These are phyloP conservation scores for Citeromyces nyonsensis DNA, from an alignment of 805 yeast species.

Conservation along the genomic window DNA sequence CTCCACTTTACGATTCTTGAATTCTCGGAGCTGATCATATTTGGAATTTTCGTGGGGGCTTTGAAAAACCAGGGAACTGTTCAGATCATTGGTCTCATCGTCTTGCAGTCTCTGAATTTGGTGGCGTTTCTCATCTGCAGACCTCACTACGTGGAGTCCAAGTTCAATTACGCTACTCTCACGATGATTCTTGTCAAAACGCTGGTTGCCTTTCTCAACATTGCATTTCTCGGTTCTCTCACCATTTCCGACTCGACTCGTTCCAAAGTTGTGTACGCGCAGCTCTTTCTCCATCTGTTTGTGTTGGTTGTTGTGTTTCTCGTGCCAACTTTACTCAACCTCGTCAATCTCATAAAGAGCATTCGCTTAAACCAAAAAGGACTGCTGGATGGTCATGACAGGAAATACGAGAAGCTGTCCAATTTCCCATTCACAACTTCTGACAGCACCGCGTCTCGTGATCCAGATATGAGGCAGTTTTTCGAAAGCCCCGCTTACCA, in stretches of 20 bases:
- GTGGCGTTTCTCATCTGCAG: slow-evolving; percentile 9
- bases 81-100: slow-evolving; percentile 23
- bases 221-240: slow-evolving; percentile 23
- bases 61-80: slow-evolving; percentile 25
- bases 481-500: not conserved
- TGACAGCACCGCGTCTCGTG: not conserved
- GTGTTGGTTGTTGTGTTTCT: slow-evolving; percentile 10
- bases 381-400: not conserved
- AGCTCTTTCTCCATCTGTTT: slow-evolving; percentile 21
- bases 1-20: slow-evolving; percentile 23
- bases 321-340: slow-evolving; percentile 11
- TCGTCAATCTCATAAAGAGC: slow-evolving; percentile 10
- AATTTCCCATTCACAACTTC: not conserved
- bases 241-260: slow-evolving; percentile 19
- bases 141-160: slow-evolving; percentile 17
- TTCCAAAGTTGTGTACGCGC: slow-evolving; percentile 26
- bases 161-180: slow-evolving; percentile 14
- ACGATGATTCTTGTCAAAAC: slow-evolving; percentile 21
- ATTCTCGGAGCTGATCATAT: slow-evolving; percentile 14
- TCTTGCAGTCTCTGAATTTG: slow-evolving; percentile 17
- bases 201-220: slow-evolving; percentile 21
- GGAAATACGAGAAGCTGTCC: not conserved
- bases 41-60: slow-evolving; percentile 25
- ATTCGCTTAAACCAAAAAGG: slow-evolving; percentile 1
- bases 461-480: not conserved